Base-by-base conservation (phyloP, 1,139 yeast species). In the Debaryomyces sp. region DNA sequence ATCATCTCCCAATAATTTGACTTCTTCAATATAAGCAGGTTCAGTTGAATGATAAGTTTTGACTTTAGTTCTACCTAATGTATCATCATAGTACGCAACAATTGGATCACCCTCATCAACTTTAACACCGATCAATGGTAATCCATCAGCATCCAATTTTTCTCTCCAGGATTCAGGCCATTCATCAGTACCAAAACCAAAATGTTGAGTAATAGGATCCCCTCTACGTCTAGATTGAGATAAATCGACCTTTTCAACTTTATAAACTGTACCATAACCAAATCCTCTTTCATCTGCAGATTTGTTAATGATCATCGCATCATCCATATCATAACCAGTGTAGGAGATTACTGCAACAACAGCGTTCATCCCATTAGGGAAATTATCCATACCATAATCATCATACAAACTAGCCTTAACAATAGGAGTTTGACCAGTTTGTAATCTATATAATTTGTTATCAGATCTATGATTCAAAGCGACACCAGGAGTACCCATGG, bases 401-500 rank as follows among this genome's bases (percentile, higher is more conserved):
- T 95, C 99, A 64, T 92, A 94, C 53, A 94, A 75, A 55, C 86
- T 87, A 42, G 99, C 97, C 62, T 94, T 88, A 41, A 94, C 99
- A 64, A 94, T 89, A 41, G 99, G 99, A 2, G 98, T 89, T 75
- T 94, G 99, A 46, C 99, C 99, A 39, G 90, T 81, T 71, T 94
- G 99, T 58, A 94, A 76, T 62, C 96, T 85, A 71, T 94, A 94
- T 52, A 94, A 75, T 68, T 92, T 95, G 74, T 95, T 95, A 68
- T 94, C 99, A 1, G 97, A 88, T 70, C 99, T 83, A 68, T 92
- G 96, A 42, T 78, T 83, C 50, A 94, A 76, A 0, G 96, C 97
- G 50, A 94, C 96, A 73, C 98, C 98, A 7, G 99, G 99, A 5
- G 99, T 94, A 73, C 99, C 99, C 99, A 94, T 94, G 22, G 99